These are phyloP conservation scores for Phoenix roebelenii DNA, from an alignment of 176 grass and related monocot genomes.

Conservation along the genomic window DNA sequence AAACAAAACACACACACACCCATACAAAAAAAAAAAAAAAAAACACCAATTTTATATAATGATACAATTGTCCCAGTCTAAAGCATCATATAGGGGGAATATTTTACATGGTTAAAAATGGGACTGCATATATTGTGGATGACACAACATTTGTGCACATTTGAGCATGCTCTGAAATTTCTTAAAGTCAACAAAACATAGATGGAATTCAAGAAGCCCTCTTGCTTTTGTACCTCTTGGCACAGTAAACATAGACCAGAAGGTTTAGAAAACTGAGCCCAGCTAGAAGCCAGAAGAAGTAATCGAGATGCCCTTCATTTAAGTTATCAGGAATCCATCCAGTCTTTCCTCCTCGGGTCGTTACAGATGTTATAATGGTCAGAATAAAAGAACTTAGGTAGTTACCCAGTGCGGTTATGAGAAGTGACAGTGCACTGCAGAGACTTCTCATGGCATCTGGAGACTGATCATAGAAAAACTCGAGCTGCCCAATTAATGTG, in stretches of 20 bases:
- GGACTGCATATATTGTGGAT: no score
- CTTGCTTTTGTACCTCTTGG: slow-evolving; percentile 62
- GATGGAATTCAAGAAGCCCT: slow-evolving; percentile 39
- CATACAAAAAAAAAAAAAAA: no score
- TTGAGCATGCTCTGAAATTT: no score
- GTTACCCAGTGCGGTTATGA: slow-evolving; percentile 49
- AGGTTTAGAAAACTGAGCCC: slow-evolving; percentile 59
- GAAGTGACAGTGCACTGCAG: slow-evolving; percentile 60
- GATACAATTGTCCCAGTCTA: no score
- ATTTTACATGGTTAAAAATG: no score
- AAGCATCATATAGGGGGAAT: no score
- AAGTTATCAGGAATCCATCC: slow-evolving; percentile 91
- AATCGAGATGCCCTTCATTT: slow-evolving; percentile 67
- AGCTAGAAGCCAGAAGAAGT: slow-evolving; percentile 82
- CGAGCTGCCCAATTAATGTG: slow-evolving; percentile 61
- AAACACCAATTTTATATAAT: no score
- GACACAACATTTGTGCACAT: no score
- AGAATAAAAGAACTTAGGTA: slow-evolving; percentile 74
- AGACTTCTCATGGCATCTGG: slow-evolving; percentile 81
- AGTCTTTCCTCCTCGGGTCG: slow-evolving; percentile 43
- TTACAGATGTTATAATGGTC: slow-evolving; percentile 54
- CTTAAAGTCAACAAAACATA: no score
- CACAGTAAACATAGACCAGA: slow-evolving; percentile 45
- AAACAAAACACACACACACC: no score
- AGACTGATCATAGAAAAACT: slow-evolving; percentile 83